Conservation (phyloP, 306 rosid genomes). For the Corylus avellana region DNA sequence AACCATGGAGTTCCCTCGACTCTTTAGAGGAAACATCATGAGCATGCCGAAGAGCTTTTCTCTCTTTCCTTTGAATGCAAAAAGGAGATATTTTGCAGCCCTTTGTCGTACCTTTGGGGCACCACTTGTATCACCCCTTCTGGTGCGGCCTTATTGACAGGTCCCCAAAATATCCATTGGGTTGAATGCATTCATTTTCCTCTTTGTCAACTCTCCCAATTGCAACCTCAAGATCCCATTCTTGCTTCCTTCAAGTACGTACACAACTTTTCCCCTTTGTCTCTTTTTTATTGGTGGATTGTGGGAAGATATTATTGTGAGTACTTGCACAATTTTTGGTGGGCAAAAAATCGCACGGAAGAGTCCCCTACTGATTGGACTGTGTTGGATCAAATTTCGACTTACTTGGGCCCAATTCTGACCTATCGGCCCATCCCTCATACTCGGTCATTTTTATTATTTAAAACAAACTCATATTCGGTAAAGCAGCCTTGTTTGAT, state of each 20-base stretch:
- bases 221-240: constrained; percentile 37
- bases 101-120: constrained; percentile 72
- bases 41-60: constrained; percentile 35
- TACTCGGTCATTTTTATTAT: too few relatives aligned
- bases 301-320: too few relatives aligned
- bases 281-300: too few relatives aligned
- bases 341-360: too few relatives aligned
- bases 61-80: constrained; percentile 53
- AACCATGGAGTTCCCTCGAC: constrained; percentile 68
- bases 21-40: constrained; percentile 43
- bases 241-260: constrained; percentile 51
- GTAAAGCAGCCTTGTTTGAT: too few relatives aligned
- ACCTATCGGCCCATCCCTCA: too few relatives aligned
- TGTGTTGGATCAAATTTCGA: too few relatives aligned
- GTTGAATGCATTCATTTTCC: constrained; percentile 63
- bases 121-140: constrained; percentile 60
- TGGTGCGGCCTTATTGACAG: constrained; percentile 39
- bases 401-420: too few relatives aligned
- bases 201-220: constrained; percentile 41
- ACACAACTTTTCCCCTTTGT: too few relatives aligned
- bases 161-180: constrained; percentile 44
- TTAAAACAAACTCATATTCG: too few relatives aligned
- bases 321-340: too few relatives aligned
- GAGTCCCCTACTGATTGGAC: too few relatives aligned
- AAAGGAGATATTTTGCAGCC: constrained; percentile 35